Percentiles rank a stretch among this genome's conserved stretches.
These are phyloP conservation scores for Neonectria neomacrospora DNA, from an alignment of 2,329 filamentous ascomycete genomes.

Conservation along the genomic window DNA sequence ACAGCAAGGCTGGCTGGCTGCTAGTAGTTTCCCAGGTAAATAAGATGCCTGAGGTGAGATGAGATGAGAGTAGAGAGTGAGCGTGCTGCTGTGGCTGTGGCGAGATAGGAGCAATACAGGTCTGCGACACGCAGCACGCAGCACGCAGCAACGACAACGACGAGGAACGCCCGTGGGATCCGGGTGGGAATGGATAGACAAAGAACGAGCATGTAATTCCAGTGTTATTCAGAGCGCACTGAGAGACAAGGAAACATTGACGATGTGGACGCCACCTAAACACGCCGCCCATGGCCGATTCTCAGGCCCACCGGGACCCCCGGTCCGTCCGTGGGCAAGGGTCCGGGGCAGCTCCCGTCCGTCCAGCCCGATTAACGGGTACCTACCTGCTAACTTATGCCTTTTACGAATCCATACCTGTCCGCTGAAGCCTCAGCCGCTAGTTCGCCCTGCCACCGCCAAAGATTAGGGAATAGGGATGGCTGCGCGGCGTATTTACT, in stretches of 20 bases:
- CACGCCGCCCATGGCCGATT: conserved; percentile 17
- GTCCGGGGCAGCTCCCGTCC: conserved; percentile 5
- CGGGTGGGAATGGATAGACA: conserved; percentile 5
- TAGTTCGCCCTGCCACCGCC: conserved; percentile 1
- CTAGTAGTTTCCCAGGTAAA: background rate
- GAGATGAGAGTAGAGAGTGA: background rate
- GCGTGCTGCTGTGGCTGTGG: background rate
- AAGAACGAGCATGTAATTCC: conserved; percentile 6
- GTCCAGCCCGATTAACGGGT: conserved; percentile 3
- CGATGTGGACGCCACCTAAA: conserved; percentile 9
- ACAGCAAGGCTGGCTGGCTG: background rate
- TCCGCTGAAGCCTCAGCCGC: background rate
- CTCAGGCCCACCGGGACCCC: conserved; percentile 20
- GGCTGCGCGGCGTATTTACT: background rate
- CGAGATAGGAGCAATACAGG: conserved; percentile 9
- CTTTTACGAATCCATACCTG: background rate
- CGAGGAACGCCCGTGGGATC: conserved; percentile 6
- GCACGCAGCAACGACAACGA: background rate
- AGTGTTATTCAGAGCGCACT: conserved; percentile 13
- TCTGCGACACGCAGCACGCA: conserved; percentile 7
- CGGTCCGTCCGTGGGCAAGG: conserved; percentile 3
- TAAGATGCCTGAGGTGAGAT: background rate
- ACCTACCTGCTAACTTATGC: background rate
- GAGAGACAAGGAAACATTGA: conserved; percentile 12
- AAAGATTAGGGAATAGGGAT: background rate